Base-by-base conservation (phyloP, 306 rosid species). In the Prunus mume region DNA sequence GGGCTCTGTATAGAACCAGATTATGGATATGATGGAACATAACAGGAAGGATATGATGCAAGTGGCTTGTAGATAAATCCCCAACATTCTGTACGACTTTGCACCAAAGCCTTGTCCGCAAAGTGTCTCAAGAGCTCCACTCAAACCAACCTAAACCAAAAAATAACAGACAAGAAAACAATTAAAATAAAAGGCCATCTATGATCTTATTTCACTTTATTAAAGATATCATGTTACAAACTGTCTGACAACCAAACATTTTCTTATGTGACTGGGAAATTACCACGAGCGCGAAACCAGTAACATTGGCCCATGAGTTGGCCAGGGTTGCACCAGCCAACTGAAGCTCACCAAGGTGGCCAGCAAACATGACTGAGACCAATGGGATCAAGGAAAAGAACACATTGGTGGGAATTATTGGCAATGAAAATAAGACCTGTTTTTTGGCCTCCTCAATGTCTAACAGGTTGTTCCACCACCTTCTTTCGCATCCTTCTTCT, bases 21-120 rank as follows among this genome's bases (percentile, higher is more conserved):
- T 12, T 54, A 88, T 22, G 46, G 91, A 85, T 68, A 91, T 55
- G 56, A 87, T 11, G 77, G 77, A 38, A 1, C 91, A 87, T 82
- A 88, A 87, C 41, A 90, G 27, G 24, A 86, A 47, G 12, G 93
- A 84, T 54, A 88, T 87, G 76, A 91, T 86, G 76, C 97, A 86
- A 6, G 93, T 85, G 49, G 94, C 72, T 82, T 93, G 98, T 18
- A 93, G 86, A 85, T 91, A 86, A 61, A 90, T 78, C 79, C 98
- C 98, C 82, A 93, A 30, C 78, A 63, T 49, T 60, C 87, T 80
- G 83, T 87, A 91, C 38, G 70, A 77, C 72, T 83, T 69, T 60
- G 97, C 90, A 0, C 96, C 98, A 83, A 82, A 91, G 61, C 87
- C 93, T 83, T 93, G 97, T 49, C 97, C 98, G 27, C 98, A 93